These are phyloP conservation scores for Ramalina intermedia DNA, from an alignment of 495 filamentous ascomycete species.

Conservation along the genomic window DNA sequence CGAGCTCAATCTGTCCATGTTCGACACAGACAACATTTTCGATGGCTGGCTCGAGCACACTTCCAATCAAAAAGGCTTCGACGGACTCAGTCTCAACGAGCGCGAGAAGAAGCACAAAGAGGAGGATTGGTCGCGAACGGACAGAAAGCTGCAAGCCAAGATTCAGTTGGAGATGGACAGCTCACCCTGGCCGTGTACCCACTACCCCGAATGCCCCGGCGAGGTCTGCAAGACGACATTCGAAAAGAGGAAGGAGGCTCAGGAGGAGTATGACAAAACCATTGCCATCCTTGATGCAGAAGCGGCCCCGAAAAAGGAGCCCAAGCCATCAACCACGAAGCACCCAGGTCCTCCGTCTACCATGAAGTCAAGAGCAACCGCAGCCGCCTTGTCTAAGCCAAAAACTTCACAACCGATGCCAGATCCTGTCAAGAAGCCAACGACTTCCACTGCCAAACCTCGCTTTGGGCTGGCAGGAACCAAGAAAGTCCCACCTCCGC, in stretches of 20 bases:
- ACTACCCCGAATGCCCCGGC: constrained; percentile 12
- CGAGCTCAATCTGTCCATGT: constrained; percentile 23
- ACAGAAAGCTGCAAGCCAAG: constrained; percentile 8
- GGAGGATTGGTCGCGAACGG: constrained; percentile 3
- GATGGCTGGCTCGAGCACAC: constrained; percentile 16
- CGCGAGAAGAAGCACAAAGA: constrained; percentile 8
- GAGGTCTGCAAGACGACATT: constrained; percentile 12
- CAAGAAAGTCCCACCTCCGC: constrained; percentile 22
- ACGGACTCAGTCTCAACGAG: constrained; percentile 13
- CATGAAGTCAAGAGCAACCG: constrained; percentile 37
- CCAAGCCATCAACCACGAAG: constrained; percentile 11
- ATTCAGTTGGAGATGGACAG: constrained; percentile 9
- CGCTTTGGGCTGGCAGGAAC: constrained; percentile 21
- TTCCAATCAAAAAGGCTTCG: constrained; percentile 15
- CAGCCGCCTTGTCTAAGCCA: constrained; percentile 34
- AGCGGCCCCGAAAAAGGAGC: constrained; percentile 39
- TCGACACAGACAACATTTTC: constrained; percentile 8
- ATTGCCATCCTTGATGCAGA: constrained; percentile 50
- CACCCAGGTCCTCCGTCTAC: constrained; percentile 22
- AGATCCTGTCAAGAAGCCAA: constrained; percentile 22
- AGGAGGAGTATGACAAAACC: constrained; percentile 38
- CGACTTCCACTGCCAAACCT: constrained; percentile 27
- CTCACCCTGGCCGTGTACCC: constrained; percentile 6
- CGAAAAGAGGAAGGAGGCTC: constrained; percentile 7
- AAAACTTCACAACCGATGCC: constrained; percentile 17